Evolutionary conservation across 2,329 filamentous ascomycete genomes (phyloP).

Genomic region (Colletotrichum eremochloae): DNA sequence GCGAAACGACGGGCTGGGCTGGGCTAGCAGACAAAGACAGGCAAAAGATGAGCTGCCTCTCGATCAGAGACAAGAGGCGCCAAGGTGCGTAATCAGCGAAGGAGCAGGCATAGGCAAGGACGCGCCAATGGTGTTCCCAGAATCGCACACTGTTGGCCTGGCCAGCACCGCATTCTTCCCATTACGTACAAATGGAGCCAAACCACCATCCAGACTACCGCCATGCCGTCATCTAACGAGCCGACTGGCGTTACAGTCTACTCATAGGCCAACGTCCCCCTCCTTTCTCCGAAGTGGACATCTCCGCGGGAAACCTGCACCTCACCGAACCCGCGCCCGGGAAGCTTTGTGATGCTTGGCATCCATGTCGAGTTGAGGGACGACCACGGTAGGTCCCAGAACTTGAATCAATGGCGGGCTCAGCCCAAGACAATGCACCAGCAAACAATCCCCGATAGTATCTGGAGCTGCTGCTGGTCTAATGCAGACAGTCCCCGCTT

Average conservation of each 20-base stretch:
- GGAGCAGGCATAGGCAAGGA: slow-evolving; percentile 7
- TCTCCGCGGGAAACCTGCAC: slow-evolving; percentile 28
- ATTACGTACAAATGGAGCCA: slow-evolving; percentile 43
- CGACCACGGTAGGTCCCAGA: slow-evolving; percentile 11
- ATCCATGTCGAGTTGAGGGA: slow-evolving; percentile 2
- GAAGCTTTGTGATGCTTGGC: slow-evolving; percentile 13
- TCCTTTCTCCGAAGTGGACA: slow-evolving; percentile 16
- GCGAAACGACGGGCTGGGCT: slow-evolving; percentile 9
- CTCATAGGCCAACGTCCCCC: slow-evolving; percentile 34
- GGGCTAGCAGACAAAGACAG: not conserved
- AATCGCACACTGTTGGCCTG: slow-evolving; percentile 33
- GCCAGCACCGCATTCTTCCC: slow-evolving; percentile 39
- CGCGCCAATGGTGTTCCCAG: slow-evolving; percentile 26
- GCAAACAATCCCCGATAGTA: slow-evolving; percentile 12
- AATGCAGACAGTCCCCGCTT: slow-evolving; percentile 38
- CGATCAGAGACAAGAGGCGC: slow-evolving; percentile 2
- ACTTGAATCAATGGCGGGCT: slow-evolving; percentile 4
- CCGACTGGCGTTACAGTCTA: slow-evolving; percentile 27
- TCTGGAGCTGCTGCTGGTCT: slow-evolving; percentile 29
- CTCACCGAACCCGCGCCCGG: not conserved
- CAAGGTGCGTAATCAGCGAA: slow-evolving; percentile 21
- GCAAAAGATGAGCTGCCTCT: slow-evolving; percentile 10
- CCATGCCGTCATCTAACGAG: slow-evolving; percentile 39
- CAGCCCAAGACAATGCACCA: slow-evolving; percentile 16
- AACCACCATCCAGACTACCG: slow-evolving; percentile 14